Evolutionary conservation across 73 alveolate species (phyloP).

Genomic region (Blepharisma stoltei): DNA sequence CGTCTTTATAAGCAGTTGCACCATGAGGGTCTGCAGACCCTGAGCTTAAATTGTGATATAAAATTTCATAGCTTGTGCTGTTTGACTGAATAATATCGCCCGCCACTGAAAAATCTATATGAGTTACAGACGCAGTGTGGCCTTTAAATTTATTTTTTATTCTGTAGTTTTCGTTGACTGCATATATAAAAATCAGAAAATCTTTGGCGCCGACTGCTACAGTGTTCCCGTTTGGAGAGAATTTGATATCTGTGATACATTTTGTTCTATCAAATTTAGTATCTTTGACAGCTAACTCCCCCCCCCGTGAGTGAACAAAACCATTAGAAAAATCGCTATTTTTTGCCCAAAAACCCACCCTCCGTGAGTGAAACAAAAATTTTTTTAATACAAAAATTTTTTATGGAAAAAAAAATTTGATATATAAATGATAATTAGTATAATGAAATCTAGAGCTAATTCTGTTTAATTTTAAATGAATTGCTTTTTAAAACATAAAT

Average conservation of each 20-base stretch:
- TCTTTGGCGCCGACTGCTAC: conserved; percentile 94
- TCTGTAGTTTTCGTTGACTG: conserved; percentile 71
- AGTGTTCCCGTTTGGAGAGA: conserved; percentile 79
- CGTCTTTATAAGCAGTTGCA: conserved; percentile 76
- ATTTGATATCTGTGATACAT: conserved; percentile 79
- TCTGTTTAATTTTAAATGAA: too few species aligned
- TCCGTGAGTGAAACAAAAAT: too few species aligned
- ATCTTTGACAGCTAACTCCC: conserved; percentile 65
- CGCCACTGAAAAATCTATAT: conserved; percentile 92
- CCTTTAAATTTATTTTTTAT: conserved; percentile 71
- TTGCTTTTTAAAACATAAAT: too few species aligned
- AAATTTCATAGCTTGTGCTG: conserved; percentile 81
- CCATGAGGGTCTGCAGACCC: conserved; percentile 83
- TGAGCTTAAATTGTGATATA: conserved; percentile 74
- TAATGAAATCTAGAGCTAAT: too few species aligned
- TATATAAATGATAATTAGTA: too few species aligned
- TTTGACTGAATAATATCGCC: conserved; percentile 79
- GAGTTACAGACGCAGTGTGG: conserved; percentile 77
- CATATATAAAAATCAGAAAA: conserved; percentile 76
- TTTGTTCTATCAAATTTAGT: conserved; percentile 76
- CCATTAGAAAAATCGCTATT: too few species aligned
- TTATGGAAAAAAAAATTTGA: too few species aligned
- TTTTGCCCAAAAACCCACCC: too few species aligned
- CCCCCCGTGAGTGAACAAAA: too few species aligned
- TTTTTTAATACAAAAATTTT: too few species aligned